phyloP scores from a whole-genome alignment of 805 yeast genomes.

The Danielia reshetovae region DNA sequence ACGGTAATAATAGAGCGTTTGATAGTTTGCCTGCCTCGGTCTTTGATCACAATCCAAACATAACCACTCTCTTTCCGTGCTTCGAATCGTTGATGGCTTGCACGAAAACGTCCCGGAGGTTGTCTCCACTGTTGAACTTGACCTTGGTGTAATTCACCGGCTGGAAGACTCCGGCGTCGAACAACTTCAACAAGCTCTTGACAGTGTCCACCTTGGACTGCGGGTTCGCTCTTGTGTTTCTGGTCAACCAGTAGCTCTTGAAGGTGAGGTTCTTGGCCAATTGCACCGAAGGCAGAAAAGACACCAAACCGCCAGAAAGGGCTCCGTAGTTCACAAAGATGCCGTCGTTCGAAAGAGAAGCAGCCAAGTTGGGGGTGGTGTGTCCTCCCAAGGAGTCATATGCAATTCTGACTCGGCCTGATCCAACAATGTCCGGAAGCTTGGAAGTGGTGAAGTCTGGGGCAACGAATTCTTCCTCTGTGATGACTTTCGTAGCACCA shows the following conservation, averaged over 20 bases:
- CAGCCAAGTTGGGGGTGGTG: constrained; percentile 18
- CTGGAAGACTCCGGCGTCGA: constrained; percentile 51
- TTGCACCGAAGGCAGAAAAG: constrained; percentile 21
- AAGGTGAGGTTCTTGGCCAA: constrained; percentile 29
- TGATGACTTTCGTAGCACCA: constrained; percentile 31
- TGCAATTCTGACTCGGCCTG: constrained; percentile 26
- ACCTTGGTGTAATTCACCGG: constrained; percentile 45
- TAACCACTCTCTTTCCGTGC: constrained; percentile 10
- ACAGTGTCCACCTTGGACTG: constrained; percentile 55
- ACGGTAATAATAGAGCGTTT: no score
- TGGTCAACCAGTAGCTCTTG: constrained; percentile 30
- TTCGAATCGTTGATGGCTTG: constrained; percentile 7
- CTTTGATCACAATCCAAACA: no score
- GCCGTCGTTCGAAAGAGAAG: constrained; percentile 24
- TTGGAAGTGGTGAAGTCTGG: constrained; percentile 12
- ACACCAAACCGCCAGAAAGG: constrained; percentile 14
- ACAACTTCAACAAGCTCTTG: constrained; percentile 50
- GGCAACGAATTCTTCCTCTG: constrained; percentile 23
- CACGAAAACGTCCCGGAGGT: constrained; percentile 10
- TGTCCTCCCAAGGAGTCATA: constrained; percentile 30
- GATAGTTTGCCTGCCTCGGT: no score
- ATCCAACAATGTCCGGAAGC: constrained; percentile 15
- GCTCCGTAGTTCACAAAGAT: constrained; percentile 28
- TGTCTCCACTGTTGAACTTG: constrained; percentile 19
- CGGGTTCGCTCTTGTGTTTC: constrained; percentile 41